phyloP scores from a whole-genome alignment of 2,329 filamentous ascomycete genomes.

The Sporothrix protearum region DNA sequence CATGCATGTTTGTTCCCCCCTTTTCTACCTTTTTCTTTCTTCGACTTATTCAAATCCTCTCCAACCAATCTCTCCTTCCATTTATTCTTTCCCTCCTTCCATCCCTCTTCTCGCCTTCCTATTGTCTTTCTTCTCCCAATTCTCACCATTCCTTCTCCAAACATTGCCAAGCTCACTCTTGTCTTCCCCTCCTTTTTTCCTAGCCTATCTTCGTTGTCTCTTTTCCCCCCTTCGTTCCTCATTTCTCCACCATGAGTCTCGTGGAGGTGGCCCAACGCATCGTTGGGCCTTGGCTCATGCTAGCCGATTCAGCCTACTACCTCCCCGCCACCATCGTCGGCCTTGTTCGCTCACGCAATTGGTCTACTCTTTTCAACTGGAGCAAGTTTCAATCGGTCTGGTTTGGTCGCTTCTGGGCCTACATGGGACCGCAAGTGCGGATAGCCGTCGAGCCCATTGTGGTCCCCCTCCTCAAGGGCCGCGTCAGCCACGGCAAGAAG shows the following conservation, averaged over 20 bases:
- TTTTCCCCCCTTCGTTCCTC: background rate
- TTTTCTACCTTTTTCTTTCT: background rate
- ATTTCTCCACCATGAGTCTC: conserved; percentile 18
- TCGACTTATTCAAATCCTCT: background rate
- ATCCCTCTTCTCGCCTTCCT: background rate
- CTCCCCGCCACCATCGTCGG: conserved; percentile 49
- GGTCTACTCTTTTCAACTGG: conserved; percentile 41
- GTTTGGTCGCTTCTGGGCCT: conserved; percentile 61
- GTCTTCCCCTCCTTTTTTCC: background rate
- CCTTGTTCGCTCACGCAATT: conserved; percentile 39
- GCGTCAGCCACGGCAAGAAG: conserved; percentile 40
- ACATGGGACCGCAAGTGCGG: conserved; percentile 44
- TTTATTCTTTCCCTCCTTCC: background rate
- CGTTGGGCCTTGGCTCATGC: conserved; percentile 51
- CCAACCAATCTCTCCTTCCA: background rate
- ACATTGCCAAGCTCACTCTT: background rate
- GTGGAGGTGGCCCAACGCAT: conserved; percentile 35
- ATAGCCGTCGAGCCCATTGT: conserved; percentile 47
- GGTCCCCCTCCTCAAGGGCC: conserved; percentile 53
- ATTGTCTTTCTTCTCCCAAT: background rate
- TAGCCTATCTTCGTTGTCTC: background rate
- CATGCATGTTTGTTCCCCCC: background rate
- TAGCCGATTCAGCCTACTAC: conserved; percentile 46
- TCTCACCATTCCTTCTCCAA: background rate
- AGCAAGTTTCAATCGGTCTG: conserved; percentile 47